Percentiles rank a stretch among this genome's conserved stretches.
These are phyloP conservation scores for Xylariales sp. DNA, from an alignment of 2,329 filamentous ascomycete species.

Conservation along the genomic window DNA sequence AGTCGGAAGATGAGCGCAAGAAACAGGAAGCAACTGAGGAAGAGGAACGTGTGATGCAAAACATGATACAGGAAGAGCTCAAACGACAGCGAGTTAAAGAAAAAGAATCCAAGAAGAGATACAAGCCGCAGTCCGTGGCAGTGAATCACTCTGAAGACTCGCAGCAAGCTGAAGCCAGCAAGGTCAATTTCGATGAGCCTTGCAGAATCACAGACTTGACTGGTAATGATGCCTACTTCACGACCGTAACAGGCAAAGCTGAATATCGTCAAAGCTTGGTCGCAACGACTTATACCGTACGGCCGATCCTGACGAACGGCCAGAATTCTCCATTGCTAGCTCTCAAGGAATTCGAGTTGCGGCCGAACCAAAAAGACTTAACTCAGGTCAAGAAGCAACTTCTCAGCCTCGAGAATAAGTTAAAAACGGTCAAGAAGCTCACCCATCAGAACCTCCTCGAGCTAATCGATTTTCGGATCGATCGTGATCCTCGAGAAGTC, in stretches of 20 bases:
- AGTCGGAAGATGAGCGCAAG: constrained; percentile 47
- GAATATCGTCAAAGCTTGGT: constrained; percentile 61
- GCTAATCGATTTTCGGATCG: constrained; percentile 78
- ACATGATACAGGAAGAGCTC: constrained; percentile 69
- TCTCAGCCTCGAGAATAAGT: constrained; percentile 67
- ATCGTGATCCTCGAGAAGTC: constrained; percentile 40
- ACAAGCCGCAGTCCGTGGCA: constrained; percentile 40
- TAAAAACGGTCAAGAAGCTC: constrained; percentile 71
- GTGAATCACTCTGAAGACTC: constrained; percentile 30
- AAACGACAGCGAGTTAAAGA: constrained; percentile 60
- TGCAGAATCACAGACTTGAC: constrained; percentile 59
- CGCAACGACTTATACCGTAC: constrained; percentile 67
- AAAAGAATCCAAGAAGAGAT: constrained; percentile 60
- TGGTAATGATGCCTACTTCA: constrained; percentile 63
- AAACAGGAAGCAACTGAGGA: constrained; percentile 56
- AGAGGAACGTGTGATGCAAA: constrained; percentile 64
- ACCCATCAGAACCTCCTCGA: constrained; percentile 73
- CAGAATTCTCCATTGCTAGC: constrained; percentile 60
- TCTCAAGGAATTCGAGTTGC: constrained; percentile 65
- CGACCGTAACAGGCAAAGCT: constrained; percentile 64
- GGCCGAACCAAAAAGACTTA: constrained; percentile 51
- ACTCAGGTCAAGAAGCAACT: constrained; percentile 70
- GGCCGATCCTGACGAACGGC: constrained; percentile 56
- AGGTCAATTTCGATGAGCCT: constrained; percentile 61
- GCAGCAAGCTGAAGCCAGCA: constrained; percentile 26